A percentile compares a stretch with the other conserved stretches of the same genome.
These are phyloP conservation scores for Ceratocystis huliohia DNA, from an alignment of 2,329 filamentous ascomycete species.

Conservation along the genomic window DNA sequence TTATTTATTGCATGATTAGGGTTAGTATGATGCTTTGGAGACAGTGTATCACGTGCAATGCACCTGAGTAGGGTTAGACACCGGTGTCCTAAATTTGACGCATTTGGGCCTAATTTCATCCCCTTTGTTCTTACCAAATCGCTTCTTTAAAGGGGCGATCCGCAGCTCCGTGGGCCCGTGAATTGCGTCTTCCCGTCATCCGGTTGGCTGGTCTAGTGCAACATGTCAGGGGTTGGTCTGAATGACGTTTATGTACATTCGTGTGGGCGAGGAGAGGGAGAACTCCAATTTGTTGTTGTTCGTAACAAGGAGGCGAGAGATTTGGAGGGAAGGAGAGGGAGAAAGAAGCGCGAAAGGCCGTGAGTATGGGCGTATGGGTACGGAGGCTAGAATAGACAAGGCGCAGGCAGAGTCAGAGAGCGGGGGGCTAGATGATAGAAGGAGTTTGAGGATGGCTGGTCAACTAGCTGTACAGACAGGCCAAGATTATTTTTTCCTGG, in stretches of 20 bases:
- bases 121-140: neutral
- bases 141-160: neutral
- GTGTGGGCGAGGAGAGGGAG: neutral
- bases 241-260: neutral
- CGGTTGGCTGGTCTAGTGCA: conserved; percentile 3
- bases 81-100: neutral
- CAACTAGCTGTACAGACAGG: neutral
- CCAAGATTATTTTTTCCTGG: neutral
- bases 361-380: too few species aligned
- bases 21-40: too few species aligned
- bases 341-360: neutral
- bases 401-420: neutral
- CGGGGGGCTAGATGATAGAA: neutral
- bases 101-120: neutral
- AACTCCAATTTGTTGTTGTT: neutral
- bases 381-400: neutral
- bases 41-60: too few species aligned
- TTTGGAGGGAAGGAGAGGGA: neutral
- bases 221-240: neutral
- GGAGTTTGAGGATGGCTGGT: too few species aligned
- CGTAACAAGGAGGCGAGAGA: neutral
- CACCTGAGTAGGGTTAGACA: neutral
- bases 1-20: too few species aligned
- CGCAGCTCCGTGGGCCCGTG: conserved; percentile 9
- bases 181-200: conserved; percentile 9